Evolutionary conservation across 768 basidiomycete genomes (phyloP).

Genomic region (Pleurotus sapidus): DNA sequence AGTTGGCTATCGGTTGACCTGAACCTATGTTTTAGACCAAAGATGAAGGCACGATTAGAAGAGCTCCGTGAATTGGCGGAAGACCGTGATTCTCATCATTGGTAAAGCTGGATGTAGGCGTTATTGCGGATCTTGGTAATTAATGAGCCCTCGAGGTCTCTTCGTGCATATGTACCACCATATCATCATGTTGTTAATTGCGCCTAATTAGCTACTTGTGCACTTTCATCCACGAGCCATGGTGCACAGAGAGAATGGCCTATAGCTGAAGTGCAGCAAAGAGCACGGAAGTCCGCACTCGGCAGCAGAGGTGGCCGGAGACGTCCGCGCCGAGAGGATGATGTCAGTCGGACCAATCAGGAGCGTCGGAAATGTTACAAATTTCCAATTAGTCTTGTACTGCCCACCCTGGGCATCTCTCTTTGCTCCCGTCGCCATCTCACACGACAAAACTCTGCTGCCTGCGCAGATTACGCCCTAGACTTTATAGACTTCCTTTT

Average conservation of each 20-base stretch:
- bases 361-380: not conserved
- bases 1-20: not conserved
- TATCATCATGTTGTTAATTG: not conserved
- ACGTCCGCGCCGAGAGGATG: constrained; percentile 6
- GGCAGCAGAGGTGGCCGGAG: not conserved
- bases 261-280: not conserved
- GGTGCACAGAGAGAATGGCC: not conserved
- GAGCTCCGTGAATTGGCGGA: constrained; percentile 49
- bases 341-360: constrained; percentile 4
- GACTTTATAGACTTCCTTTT: constrained; percentile 2
- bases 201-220: not conserved
- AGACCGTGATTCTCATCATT: constrained; percentile 6
- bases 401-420: constrained; percentile 2
- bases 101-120: not conserved
- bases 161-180: not conserved
- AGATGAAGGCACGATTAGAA: constrained; percentile 71
- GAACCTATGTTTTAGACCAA: constrained; percentile 51
- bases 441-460: constrained; percentile 2
- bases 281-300: not conserved
- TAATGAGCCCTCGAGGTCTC: not conserved
- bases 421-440: constrained; percentile 2
- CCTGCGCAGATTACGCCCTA: not conserved
- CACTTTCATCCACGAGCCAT: not conserved
- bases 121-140: constrained; percentile 2
- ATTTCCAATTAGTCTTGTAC: constrained; percentile 6